Evolutionary conservation across 768 basidiomycete species (phyloP).

Genomic region (Hortiboletus campestris): DNA sequence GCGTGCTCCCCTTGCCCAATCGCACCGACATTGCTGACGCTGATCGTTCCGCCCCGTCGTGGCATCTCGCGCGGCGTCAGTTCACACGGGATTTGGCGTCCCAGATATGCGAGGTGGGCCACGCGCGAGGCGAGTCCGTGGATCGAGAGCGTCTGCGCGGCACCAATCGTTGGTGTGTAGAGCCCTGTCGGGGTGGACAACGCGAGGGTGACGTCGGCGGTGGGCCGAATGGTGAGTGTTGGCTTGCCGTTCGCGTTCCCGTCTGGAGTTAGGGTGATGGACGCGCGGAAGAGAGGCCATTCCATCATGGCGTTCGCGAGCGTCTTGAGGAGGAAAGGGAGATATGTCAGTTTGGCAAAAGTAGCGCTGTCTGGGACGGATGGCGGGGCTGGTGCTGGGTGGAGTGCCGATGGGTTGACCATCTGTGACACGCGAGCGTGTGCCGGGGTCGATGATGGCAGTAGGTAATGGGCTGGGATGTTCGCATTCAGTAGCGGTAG

Average conservation of each 20-base stretch:
- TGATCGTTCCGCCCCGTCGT: slow-evolving; percentile 72
- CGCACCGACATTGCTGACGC: slow-evolving; percentile 79
- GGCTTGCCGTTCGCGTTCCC: slow-evolving; percentile 44
- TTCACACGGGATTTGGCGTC: slow-evolving; percentile 63
- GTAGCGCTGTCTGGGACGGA: slow-evolving; percentile 50
- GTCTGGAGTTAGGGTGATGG: slow-evolving; percentile 51
- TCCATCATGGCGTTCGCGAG: slow-evolving; percentile 77
- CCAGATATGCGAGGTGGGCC: slow-evolving; percentile 58
- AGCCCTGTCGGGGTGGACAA: slow-evolving; percentile 80
- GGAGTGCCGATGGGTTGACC: slow-evolving; percentile 41
- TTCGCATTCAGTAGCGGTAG: slow-evolving; percentile 64
- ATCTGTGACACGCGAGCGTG: slow-evolving; percentile 19
- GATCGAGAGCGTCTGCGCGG: slow-evolving; percentile 52
- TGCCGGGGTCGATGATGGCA: slow-evolving; percentile 37
- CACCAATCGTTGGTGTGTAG: slow-evolving; percentile 71
- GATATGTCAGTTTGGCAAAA: slow-evolving; percentile 70
- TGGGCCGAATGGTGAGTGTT: slow-evolving; percentile 67
- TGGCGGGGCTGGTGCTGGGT: slow-evolving; percentile 40
- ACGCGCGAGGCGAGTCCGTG: slow-evolving; percentile 63
- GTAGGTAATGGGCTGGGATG: slow-evolving; percentile 60
- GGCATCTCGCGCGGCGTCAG: slow-evolving; percentile 71
- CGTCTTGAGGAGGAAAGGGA: slow-evolving; percentile 81
- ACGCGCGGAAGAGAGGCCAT: slow-evolving; percentile 81
- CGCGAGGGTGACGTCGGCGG: slow-evolving; percentile 73
- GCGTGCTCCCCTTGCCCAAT: slow-evolving; percentile 73